Conservation (phyloP, 2,329 filamentous ascomycete genomes). For the Trichophyton verrucosum region DNA sequence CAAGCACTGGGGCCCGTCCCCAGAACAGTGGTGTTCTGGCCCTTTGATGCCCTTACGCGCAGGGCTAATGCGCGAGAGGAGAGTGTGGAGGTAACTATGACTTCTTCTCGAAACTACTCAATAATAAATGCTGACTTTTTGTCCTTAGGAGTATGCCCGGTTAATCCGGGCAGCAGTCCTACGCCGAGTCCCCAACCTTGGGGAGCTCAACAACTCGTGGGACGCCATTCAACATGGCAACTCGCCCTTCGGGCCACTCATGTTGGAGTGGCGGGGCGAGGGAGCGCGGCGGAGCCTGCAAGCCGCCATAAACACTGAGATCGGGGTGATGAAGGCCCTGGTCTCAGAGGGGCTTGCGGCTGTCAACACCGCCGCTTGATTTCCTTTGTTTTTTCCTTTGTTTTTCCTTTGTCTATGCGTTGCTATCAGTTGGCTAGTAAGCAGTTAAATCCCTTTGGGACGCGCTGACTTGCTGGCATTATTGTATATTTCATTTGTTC, state of each 20-base stretch:
- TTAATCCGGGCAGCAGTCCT: conserved; percentile 9
- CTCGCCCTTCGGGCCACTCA: conserved; percentile 14
- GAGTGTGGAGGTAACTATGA: conserved; percentile 19
- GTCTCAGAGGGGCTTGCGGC: conserved; percentile 12
- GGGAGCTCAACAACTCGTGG: conserved; percentile 12
- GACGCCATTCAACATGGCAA: conserved; percentile 6
- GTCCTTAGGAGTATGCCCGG: conserved; percentile 12
- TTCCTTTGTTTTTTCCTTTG: conserved; percentile 1
- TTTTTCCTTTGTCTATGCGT: not conserved
- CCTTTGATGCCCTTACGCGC: conserved; percentile 28
- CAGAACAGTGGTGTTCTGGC: conserved; percentile 25
- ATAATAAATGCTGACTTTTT: not conserved
- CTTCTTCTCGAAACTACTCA: not conserved
- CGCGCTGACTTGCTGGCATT: not conserved
- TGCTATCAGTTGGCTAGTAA: not conserved
- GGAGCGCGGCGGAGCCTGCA: conserved; percentile 11
- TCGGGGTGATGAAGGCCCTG: conserved; percentile 6
- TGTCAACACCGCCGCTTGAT: conserved; percentile 2
- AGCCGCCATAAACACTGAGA: conserved; percentile 12
- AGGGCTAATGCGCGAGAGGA: conserved; percentile 16
- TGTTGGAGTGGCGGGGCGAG: conserved; percentile 12
- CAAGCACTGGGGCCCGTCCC: conserved; percentile 15
- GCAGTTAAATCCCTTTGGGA: not conserved
- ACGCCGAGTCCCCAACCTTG: conserved; percentile 5
- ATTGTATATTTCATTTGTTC: not conserved